These are phyloP conservation scores for Terfezia boudieri DNA, from an alignment of 495 filamentous ascomycete species.

Conservation along the genomic window DNA sequence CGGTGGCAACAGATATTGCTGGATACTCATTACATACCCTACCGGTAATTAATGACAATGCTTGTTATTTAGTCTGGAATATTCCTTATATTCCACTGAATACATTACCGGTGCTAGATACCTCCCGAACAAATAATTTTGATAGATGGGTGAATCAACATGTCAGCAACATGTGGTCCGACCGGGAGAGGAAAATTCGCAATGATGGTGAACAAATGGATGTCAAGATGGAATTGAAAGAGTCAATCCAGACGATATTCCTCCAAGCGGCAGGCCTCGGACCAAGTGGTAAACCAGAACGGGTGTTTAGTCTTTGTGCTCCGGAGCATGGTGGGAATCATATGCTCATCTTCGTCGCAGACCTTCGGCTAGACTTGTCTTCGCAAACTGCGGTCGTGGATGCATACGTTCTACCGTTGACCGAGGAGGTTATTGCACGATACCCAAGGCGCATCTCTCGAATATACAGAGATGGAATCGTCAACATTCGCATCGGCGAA, in stretches of 20 bases:
- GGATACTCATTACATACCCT: background rate
- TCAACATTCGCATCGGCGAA: constrained; percentile 19
- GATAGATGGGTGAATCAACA: constrained; percentile 13
- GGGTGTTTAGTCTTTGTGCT: constrained; percentile 14
- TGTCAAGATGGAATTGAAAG: constrained; percentile 19
- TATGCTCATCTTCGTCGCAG: constrained; percentile 16
- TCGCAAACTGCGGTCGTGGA: constrained; percentile 22
- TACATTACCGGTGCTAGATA: constrained; percentile 14
- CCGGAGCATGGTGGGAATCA: constrained; percentile 10
- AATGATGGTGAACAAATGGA: constrained; percentile 1
- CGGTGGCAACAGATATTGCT: background rate
- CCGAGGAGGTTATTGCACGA: background rate
- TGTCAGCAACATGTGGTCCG: constrained; percentile 16
- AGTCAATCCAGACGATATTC: constrained; percentile 20
- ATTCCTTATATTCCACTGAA: constrained; percentile 20
- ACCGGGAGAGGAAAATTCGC: constrained; percentile 14
- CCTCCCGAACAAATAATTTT: constrained; percentile 6
- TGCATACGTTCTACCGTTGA: constrained; percentile 20
- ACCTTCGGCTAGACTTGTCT: constrained; percentile 16
- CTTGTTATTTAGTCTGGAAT: constrained; percentile 15
- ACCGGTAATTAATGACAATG: constrained; percentile 8
- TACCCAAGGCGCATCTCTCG: background rate
- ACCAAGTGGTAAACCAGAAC: background rate
- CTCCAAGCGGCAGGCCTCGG: constrained; percentile 16
- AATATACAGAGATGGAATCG: background rate